Conservation (phyloP, 2,329 filamentous ascomycete genomes). For the Sporothrix inflata region DNA sequence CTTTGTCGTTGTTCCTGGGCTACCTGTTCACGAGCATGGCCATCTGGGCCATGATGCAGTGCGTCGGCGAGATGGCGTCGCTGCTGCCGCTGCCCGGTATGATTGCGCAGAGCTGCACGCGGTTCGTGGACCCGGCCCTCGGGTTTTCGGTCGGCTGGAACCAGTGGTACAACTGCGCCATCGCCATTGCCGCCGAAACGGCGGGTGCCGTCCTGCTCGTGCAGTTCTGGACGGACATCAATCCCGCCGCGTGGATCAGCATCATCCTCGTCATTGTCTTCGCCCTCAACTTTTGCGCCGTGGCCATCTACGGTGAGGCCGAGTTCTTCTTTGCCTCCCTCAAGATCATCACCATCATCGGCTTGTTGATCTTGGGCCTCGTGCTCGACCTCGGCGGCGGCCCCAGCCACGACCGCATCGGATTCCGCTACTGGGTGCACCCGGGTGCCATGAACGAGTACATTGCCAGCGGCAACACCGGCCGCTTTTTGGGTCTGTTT, state of each 20-base stretch:
- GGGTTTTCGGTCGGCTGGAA: slow-evolving; percentile 58
- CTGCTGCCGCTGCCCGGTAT: slow-evolving; percentile 65
- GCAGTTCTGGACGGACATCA: slow-evolving; percentile 27
- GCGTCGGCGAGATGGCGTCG: slow-evolving; percentile 64
- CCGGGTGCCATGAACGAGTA: slow-evolving; percentile 52
- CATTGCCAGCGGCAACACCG: slow-evolving; percentile 43
- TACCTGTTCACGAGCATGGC: slow-evolving; percentile 49
- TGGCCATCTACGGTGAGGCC: slow-evolving; percentile 61
- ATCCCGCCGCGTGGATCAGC: slow-evolving; percentile 60
- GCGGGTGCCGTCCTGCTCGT: slow-evolving; percentile 22
- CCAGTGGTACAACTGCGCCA: slow-evolving; percentile 27
- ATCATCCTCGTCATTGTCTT: slow-evolving; percentile 58
- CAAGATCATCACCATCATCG: slow-evolving; percentile 63
- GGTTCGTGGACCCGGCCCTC: slow-evolving; percentile 66
- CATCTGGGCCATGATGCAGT: slow-evolving; percentile 51
- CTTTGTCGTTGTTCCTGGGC: slow-evolving; percentile 58
- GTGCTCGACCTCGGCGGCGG: slow-evolving; percentile 61
- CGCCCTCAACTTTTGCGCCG: slow-evolving; percentile 59
- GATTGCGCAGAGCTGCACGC: slow-evolving; percentile 65
- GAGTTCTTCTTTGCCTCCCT: slow-evolving; percentile 65
- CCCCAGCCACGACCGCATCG: slow-evolving; percentile 53
- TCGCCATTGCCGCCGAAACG: slow-evolving; percentile 22
- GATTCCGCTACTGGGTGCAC: slow-evolving; percentile 55
- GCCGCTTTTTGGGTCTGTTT: slow-evolving; percentile 49
- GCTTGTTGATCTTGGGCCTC: slow-evolving; percentile 58